Base-by-base conservation (phyloP, 768 basidiomycete genomes). In the Russula lepida region DNA sequence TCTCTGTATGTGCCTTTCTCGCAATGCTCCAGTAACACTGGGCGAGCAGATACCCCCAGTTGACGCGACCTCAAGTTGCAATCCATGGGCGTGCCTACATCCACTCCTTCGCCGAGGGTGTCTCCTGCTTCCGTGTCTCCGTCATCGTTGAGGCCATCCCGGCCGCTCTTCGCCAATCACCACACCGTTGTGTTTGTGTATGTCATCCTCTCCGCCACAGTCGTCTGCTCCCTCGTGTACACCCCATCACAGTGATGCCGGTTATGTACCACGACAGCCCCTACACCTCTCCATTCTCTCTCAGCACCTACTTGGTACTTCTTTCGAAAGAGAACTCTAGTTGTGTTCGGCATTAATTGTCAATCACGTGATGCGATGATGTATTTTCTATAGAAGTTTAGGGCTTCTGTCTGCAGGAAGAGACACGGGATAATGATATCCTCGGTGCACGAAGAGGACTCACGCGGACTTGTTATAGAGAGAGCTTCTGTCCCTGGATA, bases 251-350 rank as follows among this genome's bases (percentile, higher is more conserved):
- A 4, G 15, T 63, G n/a, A 27, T 63, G 13, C 53, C 58, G 6
- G 43, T 28, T 1, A 11, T 63, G 11, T 43, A 21, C 12, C 58
- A 33, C 51, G n/a, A 59, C 21, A 35, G 43, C 32, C 58, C 61
- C 17, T 63, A 53, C 21, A 47, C 51, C 6, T 30, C 61, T n/a
- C 61, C 61, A 2, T 52, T 62, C 13, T 47, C 61, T 62, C 13
- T 47, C 61, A 9, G n/a, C 19, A 5, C 15, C 30, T 8, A 21
- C 17, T 17, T 59, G 56, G 51, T 41, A 30, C 13, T 4, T 53
- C 8, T 46, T 35, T 17, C 27, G 39, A 35, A 59, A 35, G 9
- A 2, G 7, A 1, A 33, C 35, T 3, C 1, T 17, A 9, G 33
- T 5, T 1, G 3, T 46, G 15, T 41, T 32, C 2, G 19, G n/a